Base-by-base conservation (phyloP, 441 rosid genomes). In the Pelargonium fulgidum region DNA sequence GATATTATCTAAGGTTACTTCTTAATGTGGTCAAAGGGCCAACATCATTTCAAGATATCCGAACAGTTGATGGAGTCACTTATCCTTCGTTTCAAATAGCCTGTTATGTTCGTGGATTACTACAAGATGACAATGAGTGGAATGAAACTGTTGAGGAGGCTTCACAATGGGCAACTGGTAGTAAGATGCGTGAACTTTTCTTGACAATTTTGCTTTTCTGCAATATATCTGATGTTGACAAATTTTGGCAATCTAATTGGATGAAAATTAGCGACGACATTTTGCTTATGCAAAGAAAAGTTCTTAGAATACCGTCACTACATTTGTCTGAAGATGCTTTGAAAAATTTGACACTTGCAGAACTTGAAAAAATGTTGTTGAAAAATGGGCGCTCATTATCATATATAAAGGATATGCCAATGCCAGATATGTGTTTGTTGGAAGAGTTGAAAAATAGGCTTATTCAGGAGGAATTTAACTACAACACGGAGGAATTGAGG, bases 121-220 rank as follows among this genome's bases (percentile, higher is more conserved):
- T 73, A 14, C 68, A 16, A 16, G 62, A 68, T 22, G 68, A 67
- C 42, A 61, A 52, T 10, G 68, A 73, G 36, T 73, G 65, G 69
- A 19, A 64, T 20, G 45, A 73, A 14, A 41, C 69, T 1, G 5
- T 26, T 10, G 19, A 44, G n/a, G 68, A 47, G 13, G 58, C 62
- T 13, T 20, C 62, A 9, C 1, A 9, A 7, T 59, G 66, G 66
- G 72, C 33, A 14, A 45, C 10, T 0, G 11, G 14, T 7, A 2
- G 7, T n/a, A 26, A 66, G 20, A 9, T 66, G 8, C 4, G 66
- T 1, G 3, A 56, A 0, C 41, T 66, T 0, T 58, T 72, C 7
- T 11, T 29, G 2, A 67, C 45, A 2, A 24, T 48, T 11, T 4
- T 68, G 3, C 1, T 48, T 3, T 52, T 17, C 2, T 72, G 52